Conservation (phyloP, 2,329 filamentous ascomycete genomes). For the Cladosporium sp. region DNA sequence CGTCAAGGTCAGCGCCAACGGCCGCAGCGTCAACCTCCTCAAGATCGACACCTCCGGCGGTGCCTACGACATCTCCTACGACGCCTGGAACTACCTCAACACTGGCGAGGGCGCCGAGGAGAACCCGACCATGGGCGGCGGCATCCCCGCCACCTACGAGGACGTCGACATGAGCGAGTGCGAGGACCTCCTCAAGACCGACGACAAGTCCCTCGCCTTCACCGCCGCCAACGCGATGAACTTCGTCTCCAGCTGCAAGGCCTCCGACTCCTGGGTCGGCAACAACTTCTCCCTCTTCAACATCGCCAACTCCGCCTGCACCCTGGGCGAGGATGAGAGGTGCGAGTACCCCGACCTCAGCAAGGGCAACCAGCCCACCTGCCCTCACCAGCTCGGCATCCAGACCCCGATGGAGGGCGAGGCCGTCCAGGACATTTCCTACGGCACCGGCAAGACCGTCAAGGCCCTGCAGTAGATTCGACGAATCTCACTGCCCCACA, state of each 20-base stretch:
- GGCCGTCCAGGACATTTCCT: slow-evolving; percentile 23
- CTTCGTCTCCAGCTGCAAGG: slow-evolving; percentile 42
- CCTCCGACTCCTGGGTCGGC: slow-evolving; percentile 47
- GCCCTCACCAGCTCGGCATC: slow-evolving; percentile 22
- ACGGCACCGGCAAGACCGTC: slow-evolving; percentile 19
- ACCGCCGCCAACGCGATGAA: slow-evolving; percentile 53
- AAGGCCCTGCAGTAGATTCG: slow-evolving; percentile 12
- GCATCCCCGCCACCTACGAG: slow-evolving; percentile 47
- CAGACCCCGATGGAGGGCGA: slow-evolving; percentile 18
- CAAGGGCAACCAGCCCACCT: slow-evolving; percentile 25
- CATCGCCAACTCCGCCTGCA: slow-evolving; percentile 42
- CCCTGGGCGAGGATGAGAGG: slow-evolving; percentile 25
- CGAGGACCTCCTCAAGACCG: slow-evolving; percentile 39
- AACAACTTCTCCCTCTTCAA: slow-evolving; percentile 46
- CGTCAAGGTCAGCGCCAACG: slow-evolving; percentile 46
- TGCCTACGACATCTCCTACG: slow-evolving; percentile 55
- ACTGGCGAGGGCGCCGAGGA: slow-evolving; percentile 45
- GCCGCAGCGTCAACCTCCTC: slow-evolving; percentile 51
- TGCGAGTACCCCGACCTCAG: slow-evolving; percentile 22
- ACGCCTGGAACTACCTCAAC: slow-evolving; percentile 55
- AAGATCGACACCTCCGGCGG: slow-evolving; percentile 52
- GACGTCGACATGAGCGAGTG: slow-evolving; percentile 45
- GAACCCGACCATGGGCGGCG: slow-evolving; percentile 45
- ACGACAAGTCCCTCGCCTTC: slow-evolving; percentile 48
- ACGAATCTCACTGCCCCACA: not conserved